These are phyloP conservation scores for Lonicera japonica DNA, from an alignment of 129 eudicot genomes.

Conservation along the genomic window DNA sequence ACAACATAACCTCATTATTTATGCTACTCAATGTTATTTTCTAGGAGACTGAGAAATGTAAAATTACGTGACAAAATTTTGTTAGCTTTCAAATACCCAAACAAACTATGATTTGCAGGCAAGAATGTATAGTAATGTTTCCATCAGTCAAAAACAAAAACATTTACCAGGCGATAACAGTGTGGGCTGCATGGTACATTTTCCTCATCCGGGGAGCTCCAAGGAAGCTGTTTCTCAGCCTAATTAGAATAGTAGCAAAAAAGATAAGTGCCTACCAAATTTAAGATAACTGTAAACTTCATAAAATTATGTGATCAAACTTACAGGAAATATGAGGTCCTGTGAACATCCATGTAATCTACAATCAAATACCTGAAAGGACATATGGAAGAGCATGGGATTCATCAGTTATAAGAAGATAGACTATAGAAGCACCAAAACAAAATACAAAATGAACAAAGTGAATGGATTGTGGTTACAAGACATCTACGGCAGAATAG, in stretches of 20 bases:
- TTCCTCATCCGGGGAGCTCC: constrained; percentile 56
- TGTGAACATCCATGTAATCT: constrained; percentile 96
- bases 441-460: constrained; percentile 10
- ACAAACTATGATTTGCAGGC: too few species aligned
- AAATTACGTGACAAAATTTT: too few species aligned
- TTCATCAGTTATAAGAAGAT: constrained; percentile 16
- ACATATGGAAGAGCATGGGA: constrained; percentile 8
- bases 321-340: constrained; percentile 91
- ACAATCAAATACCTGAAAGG: constrained; percentile 90
- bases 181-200: constrained; percentile 54
- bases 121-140: too few species aligned
- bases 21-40: too few species aligned
- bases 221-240: constrained; percentile 73
- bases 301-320: constrained; percentile 14
- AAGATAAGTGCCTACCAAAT: not conserved
- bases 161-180: constrained; percentile 73
- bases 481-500: constrained; percentile 95
- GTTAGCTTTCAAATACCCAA: too few species aligned
- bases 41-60: too few species aligned
- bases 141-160: not conserved
- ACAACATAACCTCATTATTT: too few species aligned
- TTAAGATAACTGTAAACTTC: constrained; percentile 2
- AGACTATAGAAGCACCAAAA: constrained; percentile 4
- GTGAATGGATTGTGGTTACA: constrained; percentile 35
- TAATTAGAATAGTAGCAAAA: constrained; percentile 18